phyloP scores from a whole-genome alignment of 768 basidiomycete species.

The Kwoniella shandongensis region DNA sequence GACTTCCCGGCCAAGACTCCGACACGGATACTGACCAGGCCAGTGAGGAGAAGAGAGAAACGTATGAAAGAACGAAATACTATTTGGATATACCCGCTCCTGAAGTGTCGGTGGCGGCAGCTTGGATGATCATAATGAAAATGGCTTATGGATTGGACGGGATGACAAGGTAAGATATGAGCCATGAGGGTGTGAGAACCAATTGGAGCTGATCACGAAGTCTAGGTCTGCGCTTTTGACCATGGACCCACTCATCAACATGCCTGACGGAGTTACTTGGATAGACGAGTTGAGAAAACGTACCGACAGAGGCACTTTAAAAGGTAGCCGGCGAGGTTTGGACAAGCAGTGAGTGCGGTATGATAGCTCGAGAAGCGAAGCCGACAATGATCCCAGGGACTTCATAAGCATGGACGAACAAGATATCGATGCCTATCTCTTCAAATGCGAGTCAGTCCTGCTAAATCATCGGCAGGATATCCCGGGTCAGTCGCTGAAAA shows the following conservation, averaged over 20 bases:
- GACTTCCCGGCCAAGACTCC: background rate
- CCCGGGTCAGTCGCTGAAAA: constrained; percentile 11
- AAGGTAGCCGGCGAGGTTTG: background rate
- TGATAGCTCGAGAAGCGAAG: no score
- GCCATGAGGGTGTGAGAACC: constrained; percentile 45
- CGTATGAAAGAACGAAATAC: constrained; percentile 62
- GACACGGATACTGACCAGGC: background rate
- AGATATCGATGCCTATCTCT: constrained; percentile 42
- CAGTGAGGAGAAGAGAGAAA: constrained; percentile 57
- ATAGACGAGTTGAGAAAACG: constrained; percentile 48
- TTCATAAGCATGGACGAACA: constrained; percentile 26
- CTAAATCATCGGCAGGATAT: constrained; percentile 19
- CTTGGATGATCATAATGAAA: constrained; percentile 70
- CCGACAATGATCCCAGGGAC: constrained; percentile 34
- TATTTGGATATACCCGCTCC: constrained; percentile 62
- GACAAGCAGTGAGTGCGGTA: constrained; percentile 27
- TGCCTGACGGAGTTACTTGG: constrained; percentile 59
- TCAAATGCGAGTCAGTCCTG: constrained; percentile 28
- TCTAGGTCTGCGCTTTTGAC: constrained; percentile 18
- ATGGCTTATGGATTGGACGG: constrained; percentile 83
- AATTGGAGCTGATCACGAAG: constrained; percentile 52
- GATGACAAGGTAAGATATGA: constrained; percentile 58
- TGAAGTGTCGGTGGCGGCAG: constrained; percentile 62
- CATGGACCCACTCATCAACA: constrained; percentile 64
- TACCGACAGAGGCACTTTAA: constrained; percentile 16